Evolutionary conservation across 2,329 filamentous ascomycete genomes (phyloP).

Genomic region (Aureobasidium sp.): DNA sequence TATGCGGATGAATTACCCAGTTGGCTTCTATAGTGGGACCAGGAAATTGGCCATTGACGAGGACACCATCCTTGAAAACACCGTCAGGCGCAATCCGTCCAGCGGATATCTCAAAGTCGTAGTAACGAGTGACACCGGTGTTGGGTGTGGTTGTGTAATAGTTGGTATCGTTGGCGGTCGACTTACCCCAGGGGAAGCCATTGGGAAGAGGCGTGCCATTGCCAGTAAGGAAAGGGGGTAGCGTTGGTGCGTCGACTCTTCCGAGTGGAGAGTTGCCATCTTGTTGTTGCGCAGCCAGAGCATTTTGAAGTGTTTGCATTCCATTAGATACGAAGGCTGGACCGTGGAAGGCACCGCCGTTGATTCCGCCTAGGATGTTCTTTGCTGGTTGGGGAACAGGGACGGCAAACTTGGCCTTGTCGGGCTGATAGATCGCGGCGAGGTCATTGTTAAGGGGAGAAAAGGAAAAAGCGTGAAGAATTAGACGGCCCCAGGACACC

Average conservation of each 20-base stretch:
- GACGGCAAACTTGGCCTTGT: neutral
- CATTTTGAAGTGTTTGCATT: conserved; percentile 2
- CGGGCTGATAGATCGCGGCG: neutral
- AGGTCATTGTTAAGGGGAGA: neutral
- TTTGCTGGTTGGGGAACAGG: neutral
- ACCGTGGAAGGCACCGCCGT: neutral
- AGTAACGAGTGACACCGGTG: conserved; percentile 30
- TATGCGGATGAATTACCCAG: conserved; percentile 24
- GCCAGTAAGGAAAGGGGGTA: conserved; percentile 21
- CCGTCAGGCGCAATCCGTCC: conserved; percentile 29
- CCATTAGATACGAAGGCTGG: conserved; percentile 10
- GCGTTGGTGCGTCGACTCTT: conserved; percentile 17
- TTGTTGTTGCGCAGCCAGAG: conserved; percentile 10
- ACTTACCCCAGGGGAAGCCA: conserved; percentile 26
- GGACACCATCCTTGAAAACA: conserved; percentile 23
- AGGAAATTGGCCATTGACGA: conserved; percentile 57
- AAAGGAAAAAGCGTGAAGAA: conserved; percentile 4
- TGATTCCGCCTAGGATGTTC: neutral
- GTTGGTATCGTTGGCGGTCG: conserved; percentile 25
- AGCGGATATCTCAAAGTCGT: conserved; percentile 27
- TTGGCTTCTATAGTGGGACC: conserved; percentile 53
- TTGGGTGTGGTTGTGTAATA: conserved; percentile 26
- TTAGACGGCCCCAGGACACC: conserved; percentile 6
- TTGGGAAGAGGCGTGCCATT: conserved; percentile 18
- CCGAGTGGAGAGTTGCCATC: conserved; percentile 19